A percentile compares a stretch with the other conserved stretches of the same genome.
These are phyloP conservation scores for Sphaerostilbella broomeana DNA, from an alignment of 2,329 filamentous ascomycete genomes.

Conservation along the genomic window DNA sequence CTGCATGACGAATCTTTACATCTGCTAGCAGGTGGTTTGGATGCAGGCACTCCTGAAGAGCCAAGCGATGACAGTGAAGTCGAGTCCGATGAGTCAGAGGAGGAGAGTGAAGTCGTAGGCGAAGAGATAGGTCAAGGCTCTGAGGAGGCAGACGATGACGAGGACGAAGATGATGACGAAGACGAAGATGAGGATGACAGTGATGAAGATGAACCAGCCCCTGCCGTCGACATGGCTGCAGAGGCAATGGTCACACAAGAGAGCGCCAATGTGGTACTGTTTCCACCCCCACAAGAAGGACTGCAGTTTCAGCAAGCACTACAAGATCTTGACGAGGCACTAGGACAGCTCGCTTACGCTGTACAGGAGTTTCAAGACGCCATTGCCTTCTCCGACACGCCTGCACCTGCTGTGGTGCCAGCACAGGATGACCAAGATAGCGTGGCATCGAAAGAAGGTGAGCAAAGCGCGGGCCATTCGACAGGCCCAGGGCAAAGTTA, in stretches of 20 bases:
- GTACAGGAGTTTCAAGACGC: slow-evolving; percentile 12
- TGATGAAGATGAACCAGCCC: slow-evolving; percentile 5
- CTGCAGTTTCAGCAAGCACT: slow-evolving; percentile 6
- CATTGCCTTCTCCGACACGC: slow-evolving; percentile 1
- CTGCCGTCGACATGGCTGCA: slow-evolving; percentile 5
- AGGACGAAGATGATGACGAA: slow-evolving; percentile 13
- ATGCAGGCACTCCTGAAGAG: slow-evolving; percentile 1
- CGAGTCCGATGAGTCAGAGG: slow-evolving; percentile 13
- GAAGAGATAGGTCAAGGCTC: slow-evolving; percentile 17
- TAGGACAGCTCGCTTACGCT: slow-evolving; percentile 10
- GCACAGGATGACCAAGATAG: not conserved
- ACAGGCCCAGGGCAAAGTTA: not conserved
- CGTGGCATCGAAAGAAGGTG: not conserved
- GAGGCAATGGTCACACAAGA: slow-evolving; percentile 1
- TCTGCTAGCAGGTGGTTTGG: slow-evolving; percentile 2
- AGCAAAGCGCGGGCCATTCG: not conserved
- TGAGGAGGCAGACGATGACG: slow-evolving; percentile 15
- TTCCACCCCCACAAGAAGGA: slow-evolving; percentile 1
- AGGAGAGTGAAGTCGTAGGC: slow-evolving; percentile 13
- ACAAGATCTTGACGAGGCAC: slow-evolving; percentile 10
- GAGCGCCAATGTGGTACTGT: slow-evolving; percentile 1
- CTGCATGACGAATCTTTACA: slow-evolving; percentile 12
- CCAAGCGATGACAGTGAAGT: slow-evolving; percentile 10
- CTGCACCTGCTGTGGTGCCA: not conserved
- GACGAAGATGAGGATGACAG: slow-evolving; percentile 3